Base-by-base conservation (phyloP, 2,329 filamentous ascomycete genomes). In the Alternaria incomplexa region DNA sequence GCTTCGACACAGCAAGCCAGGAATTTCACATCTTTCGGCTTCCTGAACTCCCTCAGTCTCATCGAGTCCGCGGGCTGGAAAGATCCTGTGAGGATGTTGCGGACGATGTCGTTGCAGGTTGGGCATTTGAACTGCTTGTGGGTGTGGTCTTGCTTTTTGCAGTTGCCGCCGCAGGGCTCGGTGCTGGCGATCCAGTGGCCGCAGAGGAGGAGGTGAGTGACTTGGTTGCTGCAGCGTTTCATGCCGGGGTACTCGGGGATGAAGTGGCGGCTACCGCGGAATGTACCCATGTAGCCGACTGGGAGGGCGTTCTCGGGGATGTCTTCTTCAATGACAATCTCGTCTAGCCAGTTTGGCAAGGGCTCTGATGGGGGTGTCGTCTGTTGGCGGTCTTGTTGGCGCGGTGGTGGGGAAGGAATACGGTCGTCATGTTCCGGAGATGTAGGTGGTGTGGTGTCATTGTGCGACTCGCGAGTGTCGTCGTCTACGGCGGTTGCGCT, bases 241-340 rank as follows among this genome's bases (percentile, higher is more conserved):
- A 44, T 45, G 13, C 26, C 17, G 15, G 26, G 28, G 17, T 51
- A 50, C 5, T 57, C 53, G 4, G 51, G 51, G 9, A 36, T 12
- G 40, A 53, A 64, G 46, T 58, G 59, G 1, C 63, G 66, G 5
- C 56, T 56, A 15, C 58, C 43, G 2, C 58, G 51, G 9, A 56
- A 62, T 1, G 68, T 72, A 4, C 68, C 66, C 9, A 55, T 12
- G 51, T 72, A 72, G 11, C 59, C 58, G 17, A 62, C 46, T 3
- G 67, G 69, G 4, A 67, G 36, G 9, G 13, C 2, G 22, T 40
- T 36, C 5, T 22, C 44, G 13, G 22, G 28, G 8, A 2, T 57
- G 15, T 20, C n/a, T 17, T 47, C 30, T 40, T 57, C 55, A 3
- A 48, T 36, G 10, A 40, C 17, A 10, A 57, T 57, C 3, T 57